Conservation (phyloP, 371 early-diverging fungal genomes). For the Saksenaea vasiformis region DNA sequence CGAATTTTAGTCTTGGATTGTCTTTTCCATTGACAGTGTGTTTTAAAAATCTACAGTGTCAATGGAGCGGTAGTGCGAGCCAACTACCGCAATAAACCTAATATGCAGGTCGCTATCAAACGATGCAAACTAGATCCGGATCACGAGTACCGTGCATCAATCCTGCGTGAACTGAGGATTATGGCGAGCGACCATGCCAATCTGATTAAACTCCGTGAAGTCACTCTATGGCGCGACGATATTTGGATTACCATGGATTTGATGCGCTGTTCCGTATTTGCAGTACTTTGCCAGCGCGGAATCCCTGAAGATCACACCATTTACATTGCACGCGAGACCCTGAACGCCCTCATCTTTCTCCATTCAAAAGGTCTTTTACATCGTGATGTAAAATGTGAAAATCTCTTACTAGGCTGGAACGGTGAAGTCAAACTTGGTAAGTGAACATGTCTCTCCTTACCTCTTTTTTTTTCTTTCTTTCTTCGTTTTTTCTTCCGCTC, state of each 20-base stretch:
- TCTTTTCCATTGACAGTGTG: too few relatives aligned
- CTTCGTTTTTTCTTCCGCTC: not conserved
- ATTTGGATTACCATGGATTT: slow-evolving; percentile 55
- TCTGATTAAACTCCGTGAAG: slow-evolving; percentile 44
- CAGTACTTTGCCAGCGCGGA: slow-evolving; percentile 47
- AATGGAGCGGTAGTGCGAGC: slow-evolving; percentile 53
- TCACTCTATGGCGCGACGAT: slow-evolving; percentile 41
- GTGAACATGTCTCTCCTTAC: slow-evolving; percentile 45
- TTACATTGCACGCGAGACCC: slow-evolving; percentile 37
- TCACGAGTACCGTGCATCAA: slow-evolving; percentile 45
- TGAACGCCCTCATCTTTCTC: slow-evolving; percentile 84
- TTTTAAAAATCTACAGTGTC: slow-evolving; percentile 26
- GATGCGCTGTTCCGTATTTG: slow-evolving; percentile 53
- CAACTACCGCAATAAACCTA: slow-evolving; percentile 30
- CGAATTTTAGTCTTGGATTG: too few relatives aligned
- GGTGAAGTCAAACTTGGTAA: slow-evolving; percentile 96
- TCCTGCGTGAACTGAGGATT: slow-evolving; percentile 44
- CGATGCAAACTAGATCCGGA: slow-evolving; percentile 48
- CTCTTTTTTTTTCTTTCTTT: not conserved
- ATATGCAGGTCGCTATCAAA: slow-evolving; percentile 46
- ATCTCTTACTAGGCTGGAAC: slow-evolving; percentile 89
- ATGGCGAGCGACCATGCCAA: slow-evolving; percentile 48
- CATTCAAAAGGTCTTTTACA: slow-evolving; percentile 96
- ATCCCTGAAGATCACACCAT: slow-evolving; percentile 48
- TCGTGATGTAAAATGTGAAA: slow-evolving; percentile 96